Percentiles rank a stretch among this genome's conserved stretches.
Evolutionary conservation across 768 basidiomycete genomes (phyloP).

Genomic region (Hortiboletus flavorubellus): DNA sequence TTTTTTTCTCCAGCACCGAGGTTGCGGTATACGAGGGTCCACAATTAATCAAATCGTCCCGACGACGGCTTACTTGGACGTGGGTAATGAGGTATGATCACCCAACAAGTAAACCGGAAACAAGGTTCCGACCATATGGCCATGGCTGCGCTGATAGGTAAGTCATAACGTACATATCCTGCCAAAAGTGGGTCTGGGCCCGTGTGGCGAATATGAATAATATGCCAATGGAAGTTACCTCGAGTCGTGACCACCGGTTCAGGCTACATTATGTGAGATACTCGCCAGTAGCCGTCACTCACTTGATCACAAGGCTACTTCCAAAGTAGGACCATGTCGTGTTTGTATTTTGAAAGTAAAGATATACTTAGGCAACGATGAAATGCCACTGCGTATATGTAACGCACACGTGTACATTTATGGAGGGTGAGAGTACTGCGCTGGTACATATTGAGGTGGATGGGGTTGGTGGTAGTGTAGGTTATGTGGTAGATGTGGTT

Average conservation of each 20-base stretch:
- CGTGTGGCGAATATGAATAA: neutral
- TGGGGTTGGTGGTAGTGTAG: conserved; percentile 9
- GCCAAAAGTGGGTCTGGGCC: neutral
- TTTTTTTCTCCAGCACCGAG: neutral
- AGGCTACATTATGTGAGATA: neutral
- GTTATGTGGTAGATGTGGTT: conserved; percentile 4
- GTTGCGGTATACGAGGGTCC: neutral
- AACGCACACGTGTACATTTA: neutral
- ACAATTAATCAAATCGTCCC: neutral
- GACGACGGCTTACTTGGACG: neutral
- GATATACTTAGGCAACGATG: neutral
- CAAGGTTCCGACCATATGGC: neutral
- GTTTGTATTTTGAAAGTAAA: neutral
- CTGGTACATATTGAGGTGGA: conserved; percentile 11
- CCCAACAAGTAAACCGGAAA: neutral
- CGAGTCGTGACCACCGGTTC: neutral
- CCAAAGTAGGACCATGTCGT: neutral
- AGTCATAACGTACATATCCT: no score
- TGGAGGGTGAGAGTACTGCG: conserved; percentile 16
- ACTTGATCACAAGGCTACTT: neutral
- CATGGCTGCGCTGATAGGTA: neutral
- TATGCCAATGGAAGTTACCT: neutral
- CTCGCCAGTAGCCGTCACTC: neutral
- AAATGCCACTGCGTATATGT: neutral
- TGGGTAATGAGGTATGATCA: neutral